These are phyloP conservation scores for Brasenia schreberi DNA, from an alignment of 164 flowering plant species.

Conservation along the genomic window DNA sequence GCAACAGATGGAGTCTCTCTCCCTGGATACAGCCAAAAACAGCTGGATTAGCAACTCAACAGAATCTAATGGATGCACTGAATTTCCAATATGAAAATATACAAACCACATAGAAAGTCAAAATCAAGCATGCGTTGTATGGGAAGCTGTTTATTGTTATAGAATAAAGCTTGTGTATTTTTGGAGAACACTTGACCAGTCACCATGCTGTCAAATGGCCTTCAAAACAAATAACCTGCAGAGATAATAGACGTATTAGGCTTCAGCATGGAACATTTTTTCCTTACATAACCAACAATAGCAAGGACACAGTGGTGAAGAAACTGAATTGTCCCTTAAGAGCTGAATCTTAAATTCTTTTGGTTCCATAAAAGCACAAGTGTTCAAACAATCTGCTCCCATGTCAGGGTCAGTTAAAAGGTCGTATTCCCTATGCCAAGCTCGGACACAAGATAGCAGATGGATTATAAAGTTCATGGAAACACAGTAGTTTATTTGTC, in stretches of 20 bases:
- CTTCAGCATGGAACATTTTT: background rate
- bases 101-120: constrained; percentile 92
- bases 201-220: background rate
- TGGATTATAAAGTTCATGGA: too few relatives aligned
- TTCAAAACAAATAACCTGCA: background rate
- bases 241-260: background rate
- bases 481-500: too few relatives aligned
- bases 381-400: too few relatives aligned
- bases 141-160: constrained; percentile 94
- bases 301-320: too few relatives aligned
- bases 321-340: too few relatives aligned
- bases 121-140: constrained; percentile 99
- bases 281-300: too few relatives aligned
- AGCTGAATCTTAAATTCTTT: too few relatives aligned
- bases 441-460: too few relatives aligned
- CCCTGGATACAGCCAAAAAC: constrained; percentile 26
- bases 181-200: constrained; percentile 88
- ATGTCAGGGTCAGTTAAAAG: too few relatives aligned
- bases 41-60: background rate
- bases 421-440: too few relatives aligned
- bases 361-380: too few relatives aligned
- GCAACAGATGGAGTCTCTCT: constrained; percentile 98
- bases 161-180: constrained; percentile 90
- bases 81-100: background rate
- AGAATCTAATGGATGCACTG: background rate